These are phyloP conservation scores for Lablab purpureus DNA, from an alignment of 306 rosid species.

Conservation along the genomic window DNA sequence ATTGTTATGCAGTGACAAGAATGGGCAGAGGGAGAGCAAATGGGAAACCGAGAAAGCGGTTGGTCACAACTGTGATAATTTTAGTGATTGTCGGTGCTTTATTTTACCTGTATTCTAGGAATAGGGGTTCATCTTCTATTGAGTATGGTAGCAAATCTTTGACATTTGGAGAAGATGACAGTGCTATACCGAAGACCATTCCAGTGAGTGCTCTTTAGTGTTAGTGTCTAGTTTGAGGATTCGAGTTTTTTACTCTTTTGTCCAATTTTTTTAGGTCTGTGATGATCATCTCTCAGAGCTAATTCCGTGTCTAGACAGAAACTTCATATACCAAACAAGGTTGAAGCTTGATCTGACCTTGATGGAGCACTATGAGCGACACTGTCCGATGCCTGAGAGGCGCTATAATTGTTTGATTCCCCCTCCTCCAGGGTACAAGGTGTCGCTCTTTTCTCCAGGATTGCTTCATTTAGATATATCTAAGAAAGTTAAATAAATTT, in stretches of 20 bases:
- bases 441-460: constrained; percentile 43
- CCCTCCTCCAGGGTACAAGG: constrained; percentile 95
- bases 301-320: constrained; percentile 92
- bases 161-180: constrained; percentile 55
- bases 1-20: constrained; percentile 56
- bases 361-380: constrained; percentile 98
- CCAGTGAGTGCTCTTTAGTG: constrained; percentile 71
- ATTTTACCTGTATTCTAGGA: constrained; percentile 61
- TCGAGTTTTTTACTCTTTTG: constrained; percentile 34
- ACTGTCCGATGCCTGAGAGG: constrained; percentile 87
- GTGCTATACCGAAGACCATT: constrained; percentile 63
- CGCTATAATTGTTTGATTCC: constrained; percentile 93
- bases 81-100: constrained; percentile 69
- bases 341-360: constrained; percentile 79
- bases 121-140: constrained; percentile 63
- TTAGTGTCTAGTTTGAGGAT: constrained; percentile 32
- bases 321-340: constrained; percentile 89
- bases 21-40: constrained; percentile 73
- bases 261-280: constrained; percentile 70
- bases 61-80: constrained; percentile 54
- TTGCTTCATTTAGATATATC: constrained; percentile 34
- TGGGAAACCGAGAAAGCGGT: constrained; percentile 66
- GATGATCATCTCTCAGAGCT: constrained; percentile 88
- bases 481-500: constrained; percentile 23
- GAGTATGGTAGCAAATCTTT: constrained; percentile 72